Base-by-base conservation (phyloP, 2,329 filamentous ascomycete species). In the Neofusicoccum laricinum region DNA sequence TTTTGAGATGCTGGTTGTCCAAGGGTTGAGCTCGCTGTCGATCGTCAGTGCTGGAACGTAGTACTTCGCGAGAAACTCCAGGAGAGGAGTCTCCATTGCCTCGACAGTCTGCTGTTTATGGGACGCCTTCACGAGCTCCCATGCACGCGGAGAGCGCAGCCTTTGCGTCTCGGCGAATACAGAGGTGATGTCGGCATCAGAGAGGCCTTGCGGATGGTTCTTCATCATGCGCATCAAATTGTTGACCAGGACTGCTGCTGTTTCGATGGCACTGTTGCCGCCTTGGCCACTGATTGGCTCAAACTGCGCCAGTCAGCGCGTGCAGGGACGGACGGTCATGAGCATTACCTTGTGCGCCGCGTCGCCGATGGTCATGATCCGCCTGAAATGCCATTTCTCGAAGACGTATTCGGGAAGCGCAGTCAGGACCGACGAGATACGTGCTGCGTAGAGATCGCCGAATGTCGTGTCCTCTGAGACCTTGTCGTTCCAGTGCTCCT, bases 281-380 rank as follows among this genome's bases (percentile, higher is more conserved):
- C 36, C 70, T 67, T 34, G 68, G 58, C 21, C 69, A 67, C 7
- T 68, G 49, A 41, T 70, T 65, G 49, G 70, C 63, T 46, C 67
- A 67, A 71, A 49, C 45, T 57, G 15, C 2, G 12, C 4, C 12
- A 8, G 14, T 64, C 41, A 59, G 62, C 12, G 4, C 10, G 15
- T 11, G 15, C 4, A 34, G 21, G 3, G 15, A 12, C n/a, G n/a
- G 21, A 21, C n/a, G 36, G 10, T 30, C 36, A 12, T 34, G 34
- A 14, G 11, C 48, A 21, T 63, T 67, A 75, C 76, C 72, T 81
- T 81, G 66, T 81, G 79, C 6, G 74, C 77, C 0, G 79, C 71
- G 66, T 81, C 80, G 0, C 79, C 79, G 5, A 81, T 72, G 1
- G 74, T 69, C 1, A 81, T 71, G 2, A 79, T 74, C 10, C 80